phyloP scores from a whole-genome alignment of 441 rosid genomes.

The Omphalea diandra region DNA sequence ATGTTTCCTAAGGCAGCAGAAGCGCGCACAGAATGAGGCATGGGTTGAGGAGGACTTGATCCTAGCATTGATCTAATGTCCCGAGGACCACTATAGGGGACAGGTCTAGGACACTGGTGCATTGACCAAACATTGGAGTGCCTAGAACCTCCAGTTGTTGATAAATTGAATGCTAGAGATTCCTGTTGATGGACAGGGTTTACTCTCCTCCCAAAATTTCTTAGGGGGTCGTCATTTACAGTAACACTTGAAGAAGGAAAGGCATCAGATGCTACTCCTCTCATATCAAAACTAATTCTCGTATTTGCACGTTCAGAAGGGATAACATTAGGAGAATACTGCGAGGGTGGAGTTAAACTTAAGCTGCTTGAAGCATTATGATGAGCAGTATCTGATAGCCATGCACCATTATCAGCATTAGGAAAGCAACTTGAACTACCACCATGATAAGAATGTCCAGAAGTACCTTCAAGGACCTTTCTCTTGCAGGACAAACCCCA shows the following conservation, averaged over 20 bases:
- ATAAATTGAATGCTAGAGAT: slow-evolving; percentile 39
- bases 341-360: slow-evolving; percentile 54
- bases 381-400: slow-evolving; percentile 35
- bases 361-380: slow-evolving; percentile 59
- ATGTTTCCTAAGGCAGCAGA: slow-evolving; percentile 42
- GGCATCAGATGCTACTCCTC: slow-evolving; percentile 41
- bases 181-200: slow-evolving; percentile 54
- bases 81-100: slow-evolving; percentile 40
- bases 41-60: slow-evolving; percentile 34
- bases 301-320: slow-evolving; percentile 45
- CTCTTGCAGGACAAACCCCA: slow-evolving; percentile 89
- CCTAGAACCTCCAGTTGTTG: slow-evolving; percentile 42
- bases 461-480: slow-evolving; percentile 79
- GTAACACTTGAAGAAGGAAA: slow-evolving; percentile 38
- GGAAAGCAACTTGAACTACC: slow-evolving; percentile 52
- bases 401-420: slow-evolving; percentile 46
- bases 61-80: slow-evolving; percentile 46
- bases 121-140: slow-evolving; percentile 39
- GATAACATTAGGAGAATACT: slow-evolving; percentile 37
- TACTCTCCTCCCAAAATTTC: slow-evolving; percentile 47
- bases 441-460: slow-evolving; percentile 56
- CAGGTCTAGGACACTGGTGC: slow-evolving; percentile 40
- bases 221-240: slow-evolving; percentile 35
- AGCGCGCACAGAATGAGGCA: slow-evolving; percentile 29
- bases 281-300: slow-evolving; percentile 48